Evolutionary conservation across 495 filamentous ascomycete species (phyloP).

Genomic region (Trichoderma gamsii): DNA sequence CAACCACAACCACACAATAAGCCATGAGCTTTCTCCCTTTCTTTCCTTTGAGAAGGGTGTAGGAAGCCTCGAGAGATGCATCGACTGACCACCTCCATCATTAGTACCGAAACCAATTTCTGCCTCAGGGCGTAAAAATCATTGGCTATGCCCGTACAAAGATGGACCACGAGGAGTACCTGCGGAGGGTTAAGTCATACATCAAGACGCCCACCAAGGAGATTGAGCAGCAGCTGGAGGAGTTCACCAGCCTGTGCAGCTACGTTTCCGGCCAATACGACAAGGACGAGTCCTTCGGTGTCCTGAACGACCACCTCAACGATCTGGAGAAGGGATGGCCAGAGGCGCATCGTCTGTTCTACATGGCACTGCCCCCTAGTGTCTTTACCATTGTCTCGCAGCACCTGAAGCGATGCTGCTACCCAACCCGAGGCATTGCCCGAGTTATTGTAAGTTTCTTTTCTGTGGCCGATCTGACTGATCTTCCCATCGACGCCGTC

Average conservation of each 20-base stretch:
- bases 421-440: slow-evolving; percentile 80
- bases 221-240: slow-evolving; percentile 85
- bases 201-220: slow-evolving; percentile 99
- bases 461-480: not conserved
- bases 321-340: slow-evolving; percentile 75
- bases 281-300: slow-evolving; percentile 87
- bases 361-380: slow-evolving; percentile 97
- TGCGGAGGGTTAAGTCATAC: slow-evolving; percentile 89
- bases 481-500: slow-evolving; percentile 19
- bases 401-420: slow-evolving; percentile 94
- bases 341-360: slow-evolving; percentile 90
- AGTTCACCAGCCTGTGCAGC: slow-evolving; percentile 80
- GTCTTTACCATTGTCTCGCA: slow-evolving; percentile 98
- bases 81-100: slow-evolving; percentile 23
- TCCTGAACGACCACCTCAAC: slow-evolving; percentile 82
- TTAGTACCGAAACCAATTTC: slow-evolving; percentile 96
- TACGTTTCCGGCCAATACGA: slow-evolving; percentile 98
- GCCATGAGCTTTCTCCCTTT: not conserved
- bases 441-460: slow-evolving; percentile 73
- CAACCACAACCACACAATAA: slow-evolving; percentile 4
- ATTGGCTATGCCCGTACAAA: slow-evolving; percentile 98
- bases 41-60: not conserved
- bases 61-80: not conserved
- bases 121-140: slow-evolving; percentile 94
- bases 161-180: slow-evolving; percentile 96